These are phyloP conservation scores for Leccinum subspadiceum DNA, from an alignment of 1,284 basidiomycete genomes.

Conservation along the genomic window DNA sequence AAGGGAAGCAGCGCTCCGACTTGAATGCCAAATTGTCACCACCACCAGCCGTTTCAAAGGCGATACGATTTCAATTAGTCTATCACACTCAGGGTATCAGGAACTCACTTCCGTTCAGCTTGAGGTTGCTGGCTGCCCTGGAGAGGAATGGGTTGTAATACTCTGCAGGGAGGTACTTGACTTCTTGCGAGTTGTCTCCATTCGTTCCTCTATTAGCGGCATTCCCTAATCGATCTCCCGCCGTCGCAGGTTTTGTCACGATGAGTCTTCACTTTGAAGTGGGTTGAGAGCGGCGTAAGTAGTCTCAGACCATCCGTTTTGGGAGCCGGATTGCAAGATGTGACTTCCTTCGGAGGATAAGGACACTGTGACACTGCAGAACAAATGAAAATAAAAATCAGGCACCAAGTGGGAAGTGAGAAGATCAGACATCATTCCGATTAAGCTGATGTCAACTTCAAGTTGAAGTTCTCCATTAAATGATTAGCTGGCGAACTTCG, in stretches of 20 bases:
- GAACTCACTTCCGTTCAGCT: background rate
- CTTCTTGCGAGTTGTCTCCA: background rate
- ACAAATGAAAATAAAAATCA: no score
- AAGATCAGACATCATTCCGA: no score
- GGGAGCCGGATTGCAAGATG: no score
- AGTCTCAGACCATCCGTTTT: no score
- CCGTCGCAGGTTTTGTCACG: background rate
- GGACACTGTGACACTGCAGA: no score
- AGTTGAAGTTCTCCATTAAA: no score
- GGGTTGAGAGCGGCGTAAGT: no score
- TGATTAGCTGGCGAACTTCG: no score
- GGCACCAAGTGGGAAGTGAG: no score
- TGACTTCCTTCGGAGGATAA: no score
- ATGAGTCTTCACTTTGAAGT: no score
- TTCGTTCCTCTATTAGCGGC: background rate
- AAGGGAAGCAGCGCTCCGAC: constrained; percentile 1
- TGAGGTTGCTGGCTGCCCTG: background rate
- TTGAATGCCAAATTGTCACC: background rate
- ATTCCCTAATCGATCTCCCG: background rate
- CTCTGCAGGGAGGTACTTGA: background rate
- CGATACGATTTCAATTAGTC: background rate
- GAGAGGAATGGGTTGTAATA: constrained; percentile 4
- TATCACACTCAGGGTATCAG: background rate
- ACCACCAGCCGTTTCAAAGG: background rate
- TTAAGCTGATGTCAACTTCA: no score